phyloP scores from a whole-genome alignment of 1,139 yeast species.

The Kluyveromyces marxianus region DNA sequence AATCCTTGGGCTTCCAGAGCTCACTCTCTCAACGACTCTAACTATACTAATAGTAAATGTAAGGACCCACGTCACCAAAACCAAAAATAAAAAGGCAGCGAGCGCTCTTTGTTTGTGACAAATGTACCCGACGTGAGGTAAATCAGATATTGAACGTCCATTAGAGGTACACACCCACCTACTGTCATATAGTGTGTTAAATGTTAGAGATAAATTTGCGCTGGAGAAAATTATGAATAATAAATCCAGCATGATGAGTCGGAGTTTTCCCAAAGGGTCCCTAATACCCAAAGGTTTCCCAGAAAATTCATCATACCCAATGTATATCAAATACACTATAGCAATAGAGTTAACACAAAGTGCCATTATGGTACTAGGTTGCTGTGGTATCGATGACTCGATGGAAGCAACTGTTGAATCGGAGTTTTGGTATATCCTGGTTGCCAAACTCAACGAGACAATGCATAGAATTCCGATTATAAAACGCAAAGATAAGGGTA shows the following conservation, averaged over 20 bases:
- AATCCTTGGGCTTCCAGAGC: slow-evolving; percentile 17
- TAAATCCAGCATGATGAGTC: slow-evolving; percentile 69
- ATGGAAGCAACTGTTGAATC: slow-evolving; percentile 16
- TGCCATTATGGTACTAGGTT: slow-evolving; percentile 90
- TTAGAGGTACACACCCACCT: slow-evolving; percentile 67
- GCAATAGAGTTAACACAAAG: slow-evolving; percentile 77
- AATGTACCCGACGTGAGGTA: slow-evolving; percentile 36
- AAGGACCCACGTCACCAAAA: slow-evolving; percentile 73
- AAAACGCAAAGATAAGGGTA: slow-evolving; percentile 70
- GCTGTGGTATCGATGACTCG: slow-evolving; percentile 52
- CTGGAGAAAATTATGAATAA: slow-evolving; percentile 88
- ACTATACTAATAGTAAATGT: slow-evolving; percentile 78
- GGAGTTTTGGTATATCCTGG: slow-evolving; percentile 51
- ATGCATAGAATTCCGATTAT: slow-evolving; percentile 55
- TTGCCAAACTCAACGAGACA: slow-evolving; percentile 61
- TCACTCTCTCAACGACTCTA: slow-evolving; percentile 72
- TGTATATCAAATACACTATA: slow-evolving; percentile 65
- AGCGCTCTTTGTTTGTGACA: slow-evolving; percentile 78
- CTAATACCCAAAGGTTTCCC: slow-evolving; percentile 89
- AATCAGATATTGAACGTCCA: slow-evolving; percentile 21
- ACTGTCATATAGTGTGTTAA: slow-evolving; percentile 71
- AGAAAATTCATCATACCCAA: slow-evolving; percentile 83
- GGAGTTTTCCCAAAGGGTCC: slow-evolving; percentile 73
- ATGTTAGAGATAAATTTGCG: slow-evolving; percentile 79
- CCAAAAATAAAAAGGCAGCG: slow-evolving; percentile 70